These are phyloP conservation scores for Akanthomyces lecanii DNA, from an alignment of 2,329 filamentous ascomycete genomes.

Conservation along the genomic window DNA sequence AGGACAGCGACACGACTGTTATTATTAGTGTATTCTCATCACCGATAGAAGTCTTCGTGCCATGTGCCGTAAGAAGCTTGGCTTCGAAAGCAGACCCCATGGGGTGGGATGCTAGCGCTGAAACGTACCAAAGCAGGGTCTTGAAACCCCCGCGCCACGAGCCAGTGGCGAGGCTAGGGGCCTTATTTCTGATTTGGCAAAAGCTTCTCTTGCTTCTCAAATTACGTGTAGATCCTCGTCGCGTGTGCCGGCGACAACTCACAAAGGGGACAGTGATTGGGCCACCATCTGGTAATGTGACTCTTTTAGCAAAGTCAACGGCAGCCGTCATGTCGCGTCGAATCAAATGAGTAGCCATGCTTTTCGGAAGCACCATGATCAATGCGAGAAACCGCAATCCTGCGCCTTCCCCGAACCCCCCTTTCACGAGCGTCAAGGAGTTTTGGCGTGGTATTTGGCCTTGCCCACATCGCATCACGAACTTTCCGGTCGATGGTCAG, in stretches of 20 bases:
- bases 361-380: background rate
- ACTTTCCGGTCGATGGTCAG: background rate
- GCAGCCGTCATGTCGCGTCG: background rate
- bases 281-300: background rate
- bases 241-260: background rate
- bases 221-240: constrained; percentile 7
- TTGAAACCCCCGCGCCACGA: constrained; percentile 14
- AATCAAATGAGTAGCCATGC: background rate
- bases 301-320: background rate
- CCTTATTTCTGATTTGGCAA: background rate
- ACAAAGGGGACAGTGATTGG: background rate
- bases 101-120: background rate
- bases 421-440: background rate
- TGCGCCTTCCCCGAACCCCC: background rate
- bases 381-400: background rate
- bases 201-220: background rate
- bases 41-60: background rate
- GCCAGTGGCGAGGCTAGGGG: constrained; percentile 1
- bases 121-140: constrained; percentile 10
- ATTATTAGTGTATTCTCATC: background rate
- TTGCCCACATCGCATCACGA: background rate
- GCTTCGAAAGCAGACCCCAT: background rate
- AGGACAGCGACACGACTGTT: background rate
- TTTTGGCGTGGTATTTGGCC: background rate
- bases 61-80: background rate